phyloP scores from a whole-genome alignment of 2,329 filamentous ascomycete species.

The Trichoderma sp. region DNA sequence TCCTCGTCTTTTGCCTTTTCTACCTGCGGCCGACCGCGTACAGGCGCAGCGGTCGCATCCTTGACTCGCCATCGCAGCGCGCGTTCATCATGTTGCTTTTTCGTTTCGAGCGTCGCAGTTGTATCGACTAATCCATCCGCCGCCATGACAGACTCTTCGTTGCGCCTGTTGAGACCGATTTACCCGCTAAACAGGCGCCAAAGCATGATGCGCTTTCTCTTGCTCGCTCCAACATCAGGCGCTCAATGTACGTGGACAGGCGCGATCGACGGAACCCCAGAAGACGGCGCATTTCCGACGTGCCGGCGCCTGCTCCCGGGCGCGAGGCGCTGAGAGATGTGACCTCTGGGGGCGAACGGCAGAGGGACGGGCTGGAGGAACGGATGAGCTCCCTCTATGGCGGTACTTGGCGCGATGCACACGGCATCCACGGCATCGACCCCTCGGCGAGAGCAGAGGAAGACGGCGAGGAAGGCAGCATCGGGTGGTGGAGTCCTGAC shows the following conservation, averaged over 20 bases:
- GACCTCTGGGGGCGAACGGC: constrained; percentile 30
- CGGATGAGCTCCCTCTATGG: constrained; percentile 34
- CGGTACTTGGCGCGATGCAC: constrained; percentile 21
- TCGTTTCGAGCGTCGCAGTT: not conserved
- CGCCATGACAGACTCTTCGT: constrained; percentile 45
- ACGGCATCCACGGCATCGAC: constrained; percentile 16
- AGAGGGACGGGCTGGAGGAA: constrained; percentile 34
- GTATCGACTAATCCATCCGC: constrained; percentile 1
- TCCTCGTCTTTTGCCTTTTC: not conserved
- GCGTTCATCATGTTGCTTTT: not conserved
- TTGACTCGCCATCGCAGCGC: not conserved
- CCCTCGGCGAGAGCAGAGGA: constrained; percentile 26
- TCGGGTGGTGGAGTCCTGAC: constrained; percentile 34
- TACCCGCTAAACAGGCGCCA: constrained; percentile 40
- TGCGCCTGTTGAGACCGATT: constrained; percentile 49
- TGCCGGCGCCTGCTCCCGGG: not conserved
- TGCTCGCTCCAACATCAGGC: constrained; percentile 46
- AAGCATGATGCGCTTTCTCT: constrained; percentile 37
- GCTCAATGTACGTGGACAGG: constrained; percentile 37
- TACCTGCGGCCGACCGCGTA: not conserved
- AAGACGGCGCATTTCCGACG: constrained; percentile 29
- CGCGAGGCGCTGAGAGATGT: constrained; percentile 32
- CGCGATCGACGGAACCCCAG: constrained; percentile 35
- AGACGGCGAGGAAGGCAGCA: constrained; percentile 23
- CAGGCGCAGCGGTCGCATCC: not conserved